A percentile compares a stretch with the other conserved stretches of the same genome.
Conservation (phyloP, 2,329 filamentous ascomycete genomes). For the Arthrobotrys iridis region DNA sequence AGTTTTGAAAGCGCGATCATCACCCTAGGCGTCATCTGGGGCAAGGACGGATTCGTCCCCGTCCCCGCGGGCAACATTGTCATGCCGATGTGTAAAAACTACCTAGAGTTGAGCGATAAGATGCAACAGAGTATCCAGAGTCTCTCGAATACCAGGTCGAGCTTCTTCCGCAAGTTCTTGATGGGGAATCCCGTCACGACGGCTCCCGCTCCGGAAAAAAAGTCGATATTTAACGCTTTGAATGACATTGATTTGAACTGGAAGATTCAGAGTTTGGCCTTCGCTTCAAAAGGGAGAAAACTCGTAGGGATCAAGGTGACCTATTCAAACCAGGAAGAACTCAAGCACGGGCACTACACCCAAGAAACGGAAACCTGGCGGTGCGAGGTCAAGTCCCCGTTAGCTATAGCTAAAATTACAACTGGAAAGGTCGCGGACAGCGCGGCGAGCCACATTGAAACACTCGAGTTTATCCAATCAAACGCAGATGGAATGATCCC, state of each 20-base stretch:
- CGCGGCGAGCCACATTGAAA: background rate
- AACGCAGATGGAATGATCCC: background rate
- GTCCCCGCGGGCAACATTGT: background rate
- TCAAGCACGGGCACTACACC: background rate
- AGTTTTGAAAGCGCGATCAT: background rate
- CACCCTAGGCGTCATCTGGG: slow-evolving; percentile 3
- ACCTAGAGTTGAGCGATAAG: background rate
- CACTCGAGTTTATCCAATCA: background rate
- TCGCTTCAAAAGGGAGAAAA: background rate
- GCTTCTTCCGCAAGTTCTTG: background rate
- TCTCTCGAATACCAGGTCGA: background rate
- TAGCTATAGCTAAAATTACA: background rate
- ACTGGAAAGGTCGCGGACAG: background rate
- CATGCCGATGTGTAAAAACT: background rate
- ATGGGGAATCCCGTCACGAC: background rate
- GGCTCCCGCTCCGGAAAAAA: background rate
- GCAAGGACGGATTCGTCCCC: slow-evolving; percentile 6
- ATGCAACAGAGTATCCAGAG: background rate
- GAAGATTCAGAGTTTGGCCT: background rate
- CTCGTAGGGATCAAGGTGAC: background rate
- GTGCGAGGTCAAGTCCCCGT: background rate
- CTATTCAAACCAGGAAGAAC: background rate
- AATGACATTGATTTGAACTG: background rate
- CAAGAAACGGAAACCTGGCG: background rate
- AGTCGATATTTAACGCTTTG: background rate